Evolutionary conservation across 345 rosid species (phyloP), one percentile per base, ranked within the genome.

Genomic region (Cardamine resedifolia): DNA sequence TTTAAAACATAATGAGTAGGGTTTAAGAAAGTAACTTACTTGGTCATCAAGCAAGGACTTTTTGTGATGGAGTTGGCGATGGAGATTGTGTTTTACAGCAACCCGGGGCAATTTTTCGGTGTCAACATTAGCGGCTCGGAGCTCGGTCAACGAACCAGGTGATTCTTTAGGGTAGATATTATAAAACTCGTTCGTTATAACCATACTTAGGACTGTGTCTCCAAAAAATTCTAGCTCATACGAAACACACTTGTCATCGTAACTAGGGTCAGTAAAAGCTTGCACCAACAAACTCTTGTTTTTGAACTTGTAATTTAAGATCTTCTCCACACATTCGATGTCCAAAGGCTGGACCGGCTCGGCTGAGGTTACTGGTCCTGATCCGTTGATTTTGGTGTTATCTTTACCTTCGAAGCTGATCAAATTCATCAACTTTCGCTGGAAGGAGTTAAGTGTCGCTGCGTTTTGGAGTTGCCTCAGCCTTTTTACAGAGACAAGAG

Each of bases 121-220:
- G 21, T 90, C 79, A 0, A 90, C 89, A 45, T 90, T 90, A 23
- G 82, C 85, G 0, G 90, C 85, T 4, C 91, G 82, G 66, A 90
- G 97, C 2, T 89, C 67, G 27, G 97, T 91, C 58, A 88, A 52
- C 18, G 15, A 20, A 4, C 91, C 97, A 0, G 89, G 83, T 2
- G 53, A 21, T 60, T 39, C 33, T 21, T 4, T 23, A 39, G 65
- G 49, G 19, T 60, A 60, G 0, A 15, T 12, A 7, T 23, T 15
- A 14, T 3, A 2, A 23, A 60, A 39, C 49, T 60, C 49, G 15
- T 3, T 5, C 0, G 84, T 53, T 23, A 23, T 23, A 23, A 23
- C 24, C 24, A 23, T 23, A 23, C 2, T 23, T 23, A 23, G 24
- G 24, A 23, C 2, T 23, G 24, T 1, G 2, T 23, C 24, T 23